Evolutionary conservation across 257 asterid genomes (phyloP).

Genomic region (Gentiana straminea): DNA sequence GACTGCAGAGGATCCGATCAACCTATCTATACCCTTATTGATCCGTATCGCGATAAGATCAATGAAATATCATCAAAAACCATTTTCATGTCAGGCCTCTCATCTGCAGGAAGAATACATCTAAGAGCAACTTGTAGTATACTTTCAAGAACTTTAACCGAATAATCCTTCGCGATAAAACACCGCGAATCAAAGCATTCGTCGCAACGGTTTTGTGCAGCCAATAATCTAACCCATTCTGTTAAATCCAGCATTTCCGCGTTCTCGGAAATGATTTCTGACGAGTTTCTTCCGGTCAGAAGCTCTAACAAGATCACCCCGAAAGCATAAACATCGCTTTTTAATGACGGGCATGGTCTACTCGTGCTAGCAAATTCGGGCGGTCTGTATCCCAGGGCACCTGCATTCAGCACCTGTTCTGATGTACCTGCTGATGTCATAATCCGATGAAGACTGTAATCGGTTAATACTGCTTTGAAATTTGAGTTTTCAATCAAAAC

Average conservation of each 20-base stretch:
- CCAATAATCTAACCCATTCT: constrained; percentile 72
- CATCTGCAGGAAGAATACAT: constrained; percentile 70
- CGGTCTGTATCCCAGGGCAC: constrained; percentile 78
- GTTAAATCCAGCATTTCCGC: constrained; percentile 46
- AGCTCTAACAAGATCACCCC: constrained; percentile 69
- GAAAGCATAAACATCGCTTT: constrained; percentile 78
- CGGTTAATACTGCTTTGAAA: constrained; percentile 47
- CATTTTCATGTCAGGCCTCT: constrained; percentile 67
- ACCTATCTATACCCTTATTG: constrained; percentile 2
- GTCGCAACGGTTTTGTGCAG: constrained; percentile 35
- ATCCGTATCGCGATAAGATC: constrained; percentile 14
- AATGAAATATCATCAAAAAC: constrained; percentile 57
- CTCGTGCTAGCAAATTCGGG: constrained; percentile 77
- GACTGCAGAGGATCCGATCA: too few species aligned
- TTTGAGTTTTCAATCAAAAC: constrained; percentile 43
- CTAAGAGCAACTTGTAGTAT: constrained; percentile 57
- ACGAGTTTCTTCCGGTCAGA: constrained; percentile 55
- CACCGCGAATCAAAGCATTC: constrained; percentile 48
- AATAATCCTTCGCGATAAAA: constrained; percentile 18
- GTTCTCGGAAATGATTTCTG: constrained; percentile 44
- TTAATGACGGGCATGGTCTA: constrained; percentile 71
- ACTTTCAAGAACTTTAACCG: constrained; percentile 23
- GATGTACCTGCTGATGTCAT: constrained; percentile 73
- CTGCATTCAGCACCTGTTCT: constrained; percentile 64
- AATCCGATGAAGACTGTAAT: constrained; percentile 75